Evolutionary conservation across 495 filamentous ascomycete genomes (phyloP), one percentile per base, ranked within the genome.

Genomic region (Hapsidospora chrysogenum): DNA sequence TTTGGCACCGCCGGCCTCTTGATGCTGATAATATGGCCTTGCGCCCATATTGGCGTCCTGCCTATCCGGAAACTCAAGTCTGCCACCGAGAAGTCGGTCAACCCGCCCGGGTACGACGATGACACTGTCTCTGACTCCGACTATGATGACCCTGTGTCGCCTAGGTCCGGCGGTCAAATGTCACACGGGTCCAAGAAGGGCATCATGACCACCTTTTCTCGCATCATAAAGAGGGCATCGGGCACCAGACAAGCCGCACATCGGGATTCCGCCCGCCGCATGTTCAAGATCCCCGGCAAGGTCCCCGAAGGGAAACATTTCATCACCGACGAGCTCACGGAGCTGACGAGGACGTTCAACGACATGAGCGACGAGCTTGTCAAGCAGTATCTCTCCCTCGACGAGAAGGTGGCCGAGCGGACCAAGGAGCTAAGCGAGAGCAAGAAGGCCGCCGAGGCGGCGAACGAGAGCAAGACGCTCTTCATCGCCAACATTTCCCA

Each of bases 401-500:
- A 93, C 46, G 78, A 89, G 35, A 77, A 85, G 33, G 85, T 93
- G 10, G 68, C 66, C 0, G 75, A 87, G 53, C 70, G 85, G 27
- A 95, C 86, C 15, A 66, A 66, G 15, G 80, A 92, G 49, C 66
- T 92, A 2, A 84, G 92, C 52, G 72, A 81, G 35, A 85, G 80
- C 46, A 93, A 93, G 52, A 76, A 84, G 56, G 81, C 85, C 2
- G 86, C 86, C 4, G 86, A 93, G 48, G 76, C 80, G 10, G 86
- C 86, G 6, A 93, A 92, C 45, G 80, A 92, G 52, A 89, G 82
- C 60, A 93, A 95, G 57, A 92, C 86, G 5, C 54, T 92, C 17
- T 95, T 95, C 53, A 87, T 95, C 41, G 86, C 86, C 19, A 95
- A 95, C 44, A 92, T 95, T 18, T 92, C 84, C 3, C 86, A 95